Base-by-base conservation (phyloP, 176 grass and related monocot species). In the Cocos nucifera region DNA sequence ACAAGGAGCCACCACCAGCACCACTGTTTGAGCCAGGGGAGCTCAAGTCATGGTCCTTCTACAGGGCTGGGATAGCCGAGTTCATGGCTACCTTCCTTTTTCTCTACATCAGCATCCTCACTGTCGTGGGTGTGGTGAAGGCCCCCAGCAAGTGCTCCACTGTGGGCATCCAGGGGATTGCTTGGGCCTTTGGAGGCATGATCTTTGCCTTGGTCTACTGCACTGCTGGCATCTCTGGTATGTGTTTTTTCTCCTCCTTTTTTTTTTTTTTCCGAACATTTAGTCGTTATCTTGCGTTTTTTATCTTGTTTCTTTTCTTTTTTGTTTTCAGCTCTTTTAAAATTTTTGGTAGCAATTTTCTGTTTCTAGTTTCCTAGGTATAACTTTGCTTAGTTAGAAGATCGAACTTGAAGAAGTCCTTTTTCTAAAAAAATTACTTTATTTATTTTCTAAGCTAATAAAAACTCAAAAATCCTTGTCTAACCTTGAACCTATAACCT, bases 181-280 rank as follows among this genome's bases (percentile, higher is more conserved):
- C 85, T 3, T 95, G 82, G 89, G 80, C 89, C 73, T 89, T 95
- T 44, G 90, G 90, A 4, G 90, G 90, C 27, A 86, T 95, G 90
- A 95, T 95, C 70, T 95, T 95, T 62, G 90, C 82, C 2, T 81
- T 94, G 60, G 89, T 95, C 62, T 95, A 95, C 80, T 95, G 89
- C 76, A 95, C 89, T 52, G 90, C 82, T 67, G 90, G 90, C 59
- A 89, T 95, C 79, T 95, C 90, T 5, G 85, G 90, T 89, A 23
- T 65, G 67, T 51, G 35, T 24, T 35, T 8, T 62, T 3, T 73
- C 10, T n/a, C 65, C 22, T 8, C 19, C 14, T 15, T 20, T 21
- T 15, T 58, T 18, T 22, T 58, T 17, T 63, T 53, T n/a, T 57
- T 55, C 56, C 61, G 39, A 7, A 76, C 58, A 59, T 64, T 65